A percentile compares a stretch with the other conserved stretches of the same genome.
phyloP scores from a whole-genome alignment of 106 monocot species.

The Dendrobium chrysotoxum region DNA sequence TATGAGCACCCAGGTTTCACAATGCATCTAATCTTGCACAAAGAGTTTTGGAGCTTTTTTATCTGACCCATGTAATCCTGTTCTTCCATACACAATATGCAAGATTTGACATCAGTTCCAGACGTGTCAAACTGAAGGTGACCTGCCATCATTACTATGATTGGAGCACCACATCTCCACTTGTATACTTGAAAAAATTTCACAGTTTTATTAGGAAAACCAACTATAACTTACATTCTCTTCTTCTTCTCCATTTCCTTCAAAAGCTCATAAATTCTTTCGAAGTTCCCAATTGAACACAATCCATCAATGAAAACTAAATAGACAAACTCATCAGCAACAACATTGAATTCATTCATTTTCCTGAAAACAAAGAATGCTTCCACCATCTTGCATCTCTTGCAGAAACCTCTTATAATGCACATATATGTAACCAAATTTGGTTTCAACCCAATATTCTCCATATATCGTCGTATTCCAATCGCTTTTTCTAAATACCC shows the following conservation, averaged over 20 bases:
- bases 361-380: conserved; percentile 41
- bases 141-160: conserved; percentile 38
- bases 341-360: conserved; percentile 38
- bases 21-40: conserved; percentile 70
- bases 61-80: conserved; percentile 84
- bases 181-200: no score
- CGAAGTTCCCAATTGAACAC: conserved; percentile 42
- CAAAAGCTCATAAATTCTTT: conserved; percentile 41
- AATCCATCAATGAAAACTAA: conserved; percentile 49
- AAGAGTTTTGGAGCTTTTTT: conserved; percentile 50
- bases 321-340: conserved; percentile 45
- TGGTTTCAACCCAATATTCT: conserved; percentile 23
- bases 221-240: no score
- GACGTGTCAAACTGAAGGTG: conserved; percentile 76
- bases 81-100: conserved; percentile 62
- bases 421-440: conserved; percentile 52
- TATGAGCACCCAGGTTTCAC: conserved; percentile 91
- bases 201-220: no score
- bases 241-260: conserved; percentile 51
- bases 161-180: conserved; percentile 57
- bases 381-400: conserved; percentile 38
- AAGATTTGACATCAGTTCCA: conserved; percentile 38
- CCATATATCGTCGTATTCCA: conserved; percentile 42
- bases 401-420: conserved; percentile 61
- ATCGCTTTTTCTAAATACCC: conserved; percentile 64